Conservation (phyloP, 805 yeast genomes). For the Saccharomycopsis oosterbeekiorum region DNA sequence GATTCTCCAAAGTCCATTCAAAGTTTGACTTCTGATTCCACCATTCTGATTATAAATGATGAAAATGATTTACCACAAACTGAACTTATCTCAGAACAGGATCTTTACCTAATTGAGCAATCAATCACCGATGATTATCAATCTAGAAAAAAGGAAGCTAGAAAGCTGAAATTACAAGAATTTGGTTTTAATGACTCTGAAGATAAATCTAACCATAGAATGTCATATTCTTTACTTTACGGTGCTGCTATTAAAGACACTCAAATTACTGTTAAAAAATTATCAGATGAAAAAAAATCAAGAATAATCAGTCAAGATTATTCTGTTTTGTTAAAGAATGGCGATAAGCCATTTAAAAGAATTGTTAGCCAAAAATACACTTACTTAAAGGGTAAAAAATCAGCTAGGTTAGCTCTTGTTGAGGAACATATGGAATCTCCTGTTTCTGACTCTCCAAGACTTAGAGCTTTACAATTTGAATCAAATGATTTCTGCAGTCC, state of each 20-base stretch:
- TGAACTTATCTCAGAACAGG: constrained; percentile 10
- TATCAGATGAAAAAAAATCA: background rate
- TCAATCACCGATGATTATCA: constrained; percentile 7
- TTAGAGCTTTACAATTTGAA: background rate
- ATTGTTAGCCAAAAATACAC: background rate
- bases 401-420: background rate
- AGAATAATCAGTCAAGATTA: background rate
- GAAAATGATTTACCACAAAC: constrained; percentile 4
- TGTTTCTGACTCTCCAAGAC: background rate
- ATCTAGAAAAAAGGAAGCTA: constrained; percentile 6
- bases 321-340: background rate
- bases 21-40: background rate
- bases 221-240: constrained; percentile 12
- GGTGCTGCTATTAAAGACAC: background rate
- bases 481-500: background rate
- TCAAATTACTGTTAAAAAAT: background rate
- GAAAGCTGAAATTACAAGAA: constrained; percentile 12
- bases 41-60: constrained; percentile 4
- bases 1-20: constrained; percentile 1
- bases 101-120: constrained; percentile 7
- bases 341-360: background rate
- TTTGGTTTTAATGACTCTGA: constrained; percentile 1
- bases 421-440: background rate
- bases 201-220: constrained; percentile 1
- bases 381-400: background rate